Evolutionary conservation across 352 stramenopile species (phyloP).

Genomic region (Pythium phragmitis): DNA sequence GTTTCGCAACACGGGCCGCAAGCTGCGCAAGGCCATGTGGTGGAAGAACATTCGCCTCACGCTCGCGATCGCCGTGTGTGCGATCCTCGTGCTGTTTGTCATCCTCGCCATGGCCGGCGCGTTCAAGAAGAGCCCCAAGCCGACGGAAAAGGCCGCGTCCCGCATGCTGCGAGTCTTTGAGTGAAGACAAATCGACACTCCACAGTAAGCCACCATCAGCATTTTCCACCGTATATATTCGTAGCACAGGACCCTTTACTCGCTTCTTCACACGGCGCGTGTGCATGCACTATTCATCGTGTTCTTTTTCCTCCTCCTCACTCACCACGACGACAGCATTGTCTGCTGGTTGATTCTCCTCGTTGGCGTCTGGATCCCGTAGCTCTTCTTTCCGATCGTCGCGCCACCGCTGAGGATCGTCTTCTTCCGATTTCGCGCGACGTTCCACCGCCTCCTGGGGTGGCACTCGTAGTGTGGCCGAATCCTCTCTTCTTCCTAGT

Average conservation of each 20-base stretch:
- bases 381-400: conserved; percentile 1
- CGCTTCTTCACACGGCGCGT: not conserved
- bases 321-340: not conserved
- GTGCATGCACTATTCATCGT: not conserved
- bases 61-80: conserved; percentile 56
- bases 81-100: conserved; percentile 72
- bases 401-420: conserved; percentile 16
- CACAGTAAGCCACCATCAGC: not conserved
- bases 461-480: not conserved
- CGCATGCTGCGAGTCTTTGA: conserved; percentile 28
- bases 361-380: too few relatives aligned
- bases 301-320: not conserved
- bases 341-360: not conserved
- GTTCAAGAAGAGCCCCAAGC: conserved; percentile 60
- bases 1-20: conserved; percentile 80
- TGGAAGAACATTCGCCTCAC: conserved; percentile 86
- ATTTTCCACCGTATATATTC: conserved; percentile 15
- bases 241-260: not conserved
- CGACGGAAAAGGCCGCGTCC: conserved; percentile 13
- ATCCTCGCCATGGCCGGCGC: conserved; percentile 70
- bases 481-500: not conserved
- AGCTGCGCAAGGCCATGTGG: conserved; percentile 80
- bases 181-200: conserved; percentile 4
- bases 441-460: not conserved
- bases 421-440: conserved; percentile 15